Base-by-base conservation (phyloP, 2,329 filamentous ascomycete species). In the Colletotrichum falcatum region DNA sequence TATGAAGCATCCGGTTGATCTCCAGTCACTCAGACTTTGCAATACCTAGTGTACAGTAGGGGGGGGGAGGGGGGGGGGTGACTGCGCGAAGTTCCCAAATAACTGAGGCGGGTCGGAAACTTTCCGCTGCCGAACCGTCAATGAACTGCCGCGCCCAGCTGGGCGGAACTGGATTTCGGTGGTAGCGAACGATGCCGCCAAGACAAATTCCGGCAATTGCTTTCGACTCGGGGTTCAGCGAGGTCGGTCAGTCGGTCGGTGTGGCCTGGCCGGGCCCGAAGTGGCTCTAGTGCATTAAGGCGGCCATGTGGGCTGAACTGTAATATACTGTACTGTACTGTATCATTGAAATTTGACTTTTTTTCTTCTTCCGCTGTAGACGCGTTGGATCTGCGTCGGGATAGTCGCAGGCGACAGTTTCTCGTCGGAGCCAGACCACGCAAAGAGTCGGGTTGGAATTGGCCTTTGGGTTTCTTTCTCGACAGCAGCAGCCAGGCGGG, bases 371-470 rank as follows among this genome's bases (percentile, higher is more conserved):
- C 49, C 12, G 7, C 23, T 23, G 7, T 35, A 23, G 16, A 33
- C 55, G 30, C 26, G 53, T 59, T 67, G 56, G 53, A 70, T 70
- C 42, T 66, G 56, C 42, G 37, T 70, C 56, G 61, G 51, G n/a
- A 48, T 56, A 28, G 42, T 58, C 56, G 53, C 42, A 70, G 60
- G 16, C 49, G 63, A 70, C 62, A 49, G 39, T 26, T 37, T 55
- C 62, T 61, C 61, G 56, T 66, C 33, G 35, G 56, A 61, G 62
- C 30, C 39, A 28, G 56, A 56, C 66, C 42, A 56, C n/a, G n/a
- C n/a, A n/a, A n/a, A 66, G 42, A 61, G 54, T 46, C 11, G 26
- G 28, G 49, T 42, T 37, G 42, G 20, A 11, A n/a, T 44, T n/a
- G 1, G 55, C 12, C 18, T 18, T 18, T 54, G 48, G 59, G 60